Evolutionary conservation across 169 alveolate species (phyloP), one percentile per base, ranked within the genome.

Genomic region (Miamiensis avidus): DNA sequence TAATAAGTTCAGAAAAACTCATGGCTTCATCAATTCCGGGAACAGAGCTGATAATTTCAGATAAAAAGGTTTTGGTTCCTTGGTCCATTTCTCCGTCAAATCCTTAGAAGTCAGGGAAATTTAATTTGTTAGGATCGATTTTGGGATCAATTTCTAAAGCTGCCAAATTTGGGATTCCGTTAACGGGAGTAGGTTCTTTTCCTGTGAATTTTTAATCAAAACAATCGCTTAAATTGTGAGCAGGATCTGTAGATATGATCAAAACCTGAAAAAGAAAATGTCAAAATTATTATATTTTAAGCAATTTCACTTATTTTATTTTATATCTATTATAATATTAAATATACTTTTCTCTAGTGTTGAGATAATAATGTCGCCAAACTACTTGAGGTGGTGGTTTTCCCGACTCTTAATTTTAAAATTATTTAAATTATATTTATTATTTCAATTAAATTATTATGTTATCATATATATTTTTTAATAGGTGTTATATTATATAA

Each of bases 1-100:
- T 98, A 97, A 98, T 96, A 69, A 98, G 94, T 76, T 98, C 99
- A 15, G 99, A 99, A 89, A 99, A 98, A 82, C 99, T 97, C 79
- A 99, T 94, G 0, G 99, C 99, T 91, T 99, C 99, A 91, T 99
- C 99, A 32, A 99, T 96, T 26, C 99, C 99, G 49, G 99, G 99
- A 29, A 98, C 96, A 75, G 99, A 97, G 77, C 94, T 95, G 34
- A 98, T 90, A 77, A 99, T 86, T 83, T 99, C 99, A 28, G 99
- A 81, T 34, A 94, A 76, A 76, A 96, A 85, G n/a, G 88, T 85
- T 72, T 86, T 81, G n/a, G 93, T 69, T 0, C 82, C 85, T 64
- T 88, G 82, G 65, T 90, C 95, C 16, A 89, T 29, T 27, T 86
- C 69, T 4, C 69, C 69, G 26, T 11, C 88, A 29, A 91, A 65